Conservation (phyloP, 352 stramenopile genomes). For the Pythium periplocum region DNA sequence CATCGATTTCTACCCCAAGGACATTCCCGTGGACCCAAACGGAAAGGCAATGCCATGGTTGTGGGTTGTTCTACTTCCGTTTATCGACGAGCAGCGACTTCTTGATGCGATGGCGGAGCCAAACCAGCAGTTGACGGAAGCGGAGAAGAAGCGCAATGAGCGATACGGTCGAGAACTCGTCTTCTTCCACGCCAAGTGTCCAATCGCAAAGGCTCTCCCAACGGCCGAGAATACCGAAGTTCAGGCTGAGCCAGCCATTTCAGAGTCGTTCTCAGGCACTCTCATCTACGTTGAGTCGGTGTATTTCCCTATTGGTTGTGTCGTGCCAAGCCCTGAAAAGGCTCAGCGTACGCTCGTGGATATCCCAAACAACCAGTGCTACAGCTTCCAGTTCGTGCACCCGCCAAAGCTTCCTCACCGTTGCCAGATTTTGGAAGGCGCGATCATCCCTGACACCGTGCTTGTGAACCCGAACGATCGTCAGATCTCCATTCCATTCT, state of each 20-base stretch:
- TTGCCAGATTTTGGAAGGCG: constrained; percentile 55
- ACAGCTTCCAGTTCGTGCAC: constrained; percentile 75
- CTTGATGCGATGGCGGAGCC: constrained; percentile 82
- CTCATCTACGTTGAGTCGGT: constrained; percentile 68
- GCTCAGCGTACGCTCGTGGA: constrained; percentile 61
- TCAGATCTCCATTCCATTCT: constrained; percentile 72
- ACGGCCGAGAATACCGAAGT: constrained; percentile 37
- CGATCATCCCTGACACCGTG: constrained; percentile 27
- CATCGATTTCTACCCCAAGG: constrained; percentile 95
- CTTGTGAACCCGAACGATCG: constrained; percentile 58
- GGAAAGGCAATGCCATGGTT: constrained; percentile 99
- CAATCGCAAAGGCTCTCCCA: constrained; percentile 34
- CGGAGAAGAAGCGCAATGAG: constrained; percentile 82
- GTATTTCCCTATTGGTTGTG: constrained; percentile 66
- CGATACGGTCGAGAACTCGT: constrained; percentile 79
- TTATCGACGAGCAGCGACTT: constrained; percentile 97
- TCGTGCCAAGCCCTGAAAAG: constrained; percentile 76
- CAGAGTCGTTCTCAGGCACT: constrained; percentile 62
- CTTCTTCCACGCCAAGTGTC: constrained; percentile 74
- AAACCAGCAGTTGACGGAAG: constrained; percentile 59
- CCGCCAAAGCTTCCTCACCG: constrained; percentile 44
- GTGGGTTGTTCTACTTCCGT: constrained; percentile 98
- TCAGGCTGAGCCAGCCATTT: constrained; percentile 40
- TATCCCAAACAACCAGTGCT: constrained; percentile 85
- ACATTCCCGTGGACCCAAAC: constrained; percentile 97